phyloP scores from a whole-genome alignment of 306 rosid species.

The Potentilla sterilis region DNA sequence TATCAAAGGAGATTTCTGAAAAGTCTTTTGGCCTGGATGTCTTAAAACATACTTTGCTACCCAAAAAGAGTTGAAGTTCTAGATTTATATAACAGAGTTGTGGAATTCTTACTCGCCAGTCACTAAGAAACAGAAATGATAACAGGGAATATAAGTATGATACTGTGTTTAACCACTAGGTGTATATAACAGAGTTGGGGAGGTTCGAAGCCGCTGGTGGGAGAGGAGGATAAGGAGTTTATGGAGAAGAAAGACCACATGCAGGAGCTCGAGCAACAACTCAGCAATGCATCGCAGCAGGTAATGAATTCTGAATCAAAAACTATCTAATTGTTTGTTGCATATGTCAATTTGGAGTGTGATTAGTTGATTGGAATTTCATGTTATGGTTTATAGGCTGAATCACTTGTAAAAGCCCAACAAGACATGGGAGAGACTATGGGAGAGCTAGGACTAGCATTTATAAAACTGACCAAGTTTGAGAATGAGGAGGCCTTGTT shows the following conservation, averaged over 20 bases:
- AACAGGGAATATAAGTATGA: neutral
- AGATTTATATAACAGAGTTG: neutral
- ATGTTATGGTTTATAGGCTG: conserved; percentile 56
- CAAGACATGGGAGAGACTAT: conserved; percentile 93
- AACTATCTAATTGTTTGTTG: neutral
- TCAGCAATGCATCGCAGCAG: conserved; percentile 78
- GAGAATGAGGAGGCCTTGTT: conserved; percentile 77
- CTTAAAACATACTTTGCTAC: neutral
- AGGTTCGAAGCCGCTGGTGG: conserved; percentile 64
- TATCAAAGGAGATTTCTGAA: neutral
- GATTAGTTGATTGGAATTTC: conserved; percentile 10
- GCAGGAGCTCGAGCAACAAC: conserved; percentile 70
- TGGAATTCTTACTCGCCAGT: neutral
- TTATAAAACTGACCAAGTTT: conserved; percentile 77
- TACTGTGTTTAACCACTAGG: neutral
- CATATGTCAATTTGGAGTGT: neutral
- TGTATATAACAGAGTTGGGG: conserved; percentile 42
- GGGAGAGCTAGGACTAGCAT: conserved; percentile 88
- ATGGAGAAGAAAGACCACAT: conserved; percentile 70
- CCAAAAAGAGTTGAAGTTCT: conserved; percentile 3
- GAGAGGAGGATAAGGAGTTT: conserved; percentile 89
- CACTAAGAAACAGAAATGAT: neutral
- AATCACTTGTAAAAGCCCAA: conserved; percentile 90
- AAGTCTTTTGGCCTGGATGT: neutral
- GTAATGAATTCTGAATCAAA: conserved; percentile 29